Percentiles rank a stretch among this genome's conserved stretches.
phyloP scores from a whole-genome alignment of 2,329 filamentous ascomycete genomes.

The Diaporthe caulivora region DNA sequence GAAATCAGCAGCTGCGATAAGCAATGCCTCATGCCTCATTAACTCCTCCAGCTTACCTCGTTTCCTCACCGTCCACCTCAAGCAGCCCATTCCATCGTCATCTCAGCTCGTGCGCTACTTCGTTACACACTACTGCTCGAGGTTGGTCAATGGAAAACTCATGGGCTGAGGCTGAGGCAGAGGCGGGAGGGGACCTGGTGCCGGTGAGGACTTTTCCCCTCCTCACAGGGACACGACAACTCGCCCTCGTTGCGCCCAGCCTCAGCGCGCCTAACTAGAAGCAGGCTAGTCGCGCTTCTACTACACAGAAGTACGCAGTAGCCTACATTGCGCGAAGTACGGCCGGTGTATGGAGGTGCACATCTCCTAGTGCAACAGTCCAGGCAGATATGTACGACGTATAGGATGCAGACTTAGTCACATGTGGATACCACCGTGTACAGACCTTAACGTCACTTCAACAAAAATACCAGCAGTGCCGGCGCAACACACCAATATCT shows the following conservation, averaged over 20 bases:
- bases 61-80: constrained; percentile 4
- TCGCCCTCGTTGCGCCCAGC: not conserved
- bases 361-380: not conserved
- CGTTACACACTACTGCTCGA: not conserved
- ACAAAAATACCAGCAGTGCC: not conserved
- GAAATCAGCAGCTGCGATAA: constrained; percentile 7
- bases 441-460: constrained; percentile 12
- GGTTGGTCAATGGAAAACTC: not conserved
- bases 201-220: constrained; percentile 19
- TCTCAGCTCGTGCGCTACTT: not conserved
- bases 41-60: constrained; percentile 4
- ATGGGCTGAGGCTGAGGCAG: not conserved
- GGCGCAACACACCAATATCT: not conserved
- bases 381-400: no score
- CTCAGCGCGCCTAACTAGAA: not conserved
- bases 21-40: constrained; percentile 26
- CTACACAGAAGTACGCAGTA: not conserved
- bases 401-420: no score
- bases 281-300: not conserved
- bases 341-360: not conserved
- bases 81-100: not conserved
- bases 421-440: not conserved
- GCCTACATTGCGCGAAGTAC: not conserved
- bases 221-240: not conserved
- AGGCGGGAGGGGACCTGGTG: not conserved